Conservation (phyloP, 257 asterid genomes). For the Forsythia viridissima region DNA sequence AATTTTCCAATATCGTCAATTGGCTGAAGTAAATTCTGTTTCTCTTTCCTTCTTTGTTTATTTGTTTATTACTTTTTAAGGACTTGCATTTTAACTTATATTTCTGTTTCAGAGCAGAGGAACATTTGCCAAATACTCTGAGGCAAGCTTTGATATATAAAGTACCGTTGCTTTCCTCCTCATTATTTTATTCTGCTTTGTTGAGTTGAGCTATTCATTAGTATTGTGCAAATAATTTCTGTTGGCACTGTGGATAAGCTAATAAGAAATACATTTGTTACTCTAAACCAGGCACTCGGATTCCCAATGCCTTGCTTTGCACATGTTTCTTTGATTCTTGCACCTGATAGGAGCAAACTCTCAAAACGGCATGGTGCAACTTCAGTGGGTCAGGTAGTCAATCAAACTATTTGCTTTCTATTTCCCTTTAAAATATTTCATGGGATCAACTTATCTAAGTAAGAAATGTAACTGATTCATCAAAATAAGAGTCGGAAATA, state of each 20-base stretch:
- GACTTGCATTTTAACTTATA: constrained; percentile 23
- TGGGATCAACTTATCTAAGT: constrained; percentile 1
- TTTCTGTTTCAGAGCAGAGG: constrained; percentile 82
- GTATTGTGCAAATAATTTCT: constrained; percentile 8
- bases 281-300: constrained; percentile 68
- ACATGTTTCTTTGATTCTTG: constrained; percentile 91
- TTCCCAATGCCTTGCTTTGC: constrained; percentile 90
- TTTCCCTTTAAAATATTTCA: constrained; percentile 22
- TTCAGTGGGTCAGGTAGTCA: constrained; percentile 92
- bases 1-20: not conserved
- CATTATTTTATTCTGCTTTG: constrained; percentile 14
- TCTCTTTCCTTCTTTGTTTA: constrained; percentile 13
- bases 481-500: not conserved
- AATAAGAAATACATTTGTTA: constrained; percentile 24
- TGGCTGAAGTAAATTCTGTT: constrained; percentile 1
- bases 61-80: constrained; percentile 13
- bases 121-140: constrained; percentile 95
- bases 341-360: constrained; percentile 95
- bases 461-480: constrained; percentile 4
- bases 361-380: constrained; percentile 99
- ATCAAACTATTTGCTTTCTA: constrained; percentile 1
- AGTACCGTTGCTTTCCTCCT: constrained; percentile 42
- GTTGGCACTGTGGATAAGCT: constrained; percentile 32
- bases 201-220: constrained; percentile 19
- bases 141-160: constrained; percentile 92